Evolutionary conservation across 2,329 filamentous ascomycete genomes (phyloP).

Genomic region (Beauveria varroae): DNA sequence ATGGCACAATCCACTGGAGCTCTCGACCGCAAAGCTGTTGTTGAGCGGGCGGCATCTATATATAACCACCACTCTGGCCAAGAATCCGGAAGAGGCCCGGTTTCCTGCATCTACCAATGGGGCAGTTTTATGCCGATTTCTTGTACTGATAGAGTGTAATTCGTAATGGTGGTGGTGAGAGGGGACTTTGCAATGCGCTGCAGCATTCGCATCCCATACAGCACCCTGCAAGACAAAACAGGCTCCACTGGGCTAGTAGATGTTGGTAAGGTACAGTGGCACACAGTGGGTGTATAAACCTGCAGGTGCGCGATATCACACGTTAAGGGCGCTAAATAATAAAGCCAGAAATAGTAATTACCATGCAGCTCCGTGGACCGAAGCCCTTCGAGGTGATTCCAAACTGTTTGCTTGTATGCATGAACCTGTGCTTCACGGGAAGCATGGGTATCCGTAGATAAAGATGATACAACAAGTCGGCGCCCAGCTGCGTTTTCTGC

Average conservation of each 20-base stretch:
- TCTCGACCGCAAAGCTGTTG: too few relatives aligned
- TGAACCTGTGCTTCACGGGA: too few relatives aligned
- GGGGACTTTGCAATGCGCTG: not conserved
- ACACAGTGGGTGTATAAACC: too few relatives aligned
- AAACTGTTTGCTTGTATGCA: not conserved
- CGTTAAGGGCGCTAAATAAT: not conserved
- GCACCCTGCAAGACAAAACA: not conserved
- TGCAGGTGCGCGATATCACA: not conserved
- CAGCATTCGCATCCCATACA: conserved; percentile 4
- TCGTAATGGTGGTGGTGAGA: not conserved
- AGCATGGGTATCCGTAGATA: too few relatives aligned
- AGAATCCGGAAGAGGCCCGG: not conserved
- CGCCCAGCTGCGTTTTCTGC: not conserved
- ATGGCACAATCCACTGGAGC: not conserved
- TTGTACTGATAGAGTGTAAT: not conserved
- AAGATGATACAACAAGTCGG: not conserved
- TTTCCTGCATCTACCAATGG: not conserved
- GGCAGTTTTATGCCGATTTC: not conserved
- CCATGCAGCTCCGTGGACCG: too few relatives aligned
- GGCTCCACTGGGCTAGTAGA: not conserved
- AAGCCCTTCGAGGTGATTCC: not conserved
- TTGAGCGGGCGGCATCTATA: not conserved
- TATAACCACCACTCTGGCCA: not conserved
- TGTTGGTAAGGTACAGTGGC: not conserved
- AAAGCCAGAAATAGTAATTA: not conserved